phyloP scores from a whole-genome alignment of 257 asterid genomes.

The Anisodus tanguticus region DNA sequence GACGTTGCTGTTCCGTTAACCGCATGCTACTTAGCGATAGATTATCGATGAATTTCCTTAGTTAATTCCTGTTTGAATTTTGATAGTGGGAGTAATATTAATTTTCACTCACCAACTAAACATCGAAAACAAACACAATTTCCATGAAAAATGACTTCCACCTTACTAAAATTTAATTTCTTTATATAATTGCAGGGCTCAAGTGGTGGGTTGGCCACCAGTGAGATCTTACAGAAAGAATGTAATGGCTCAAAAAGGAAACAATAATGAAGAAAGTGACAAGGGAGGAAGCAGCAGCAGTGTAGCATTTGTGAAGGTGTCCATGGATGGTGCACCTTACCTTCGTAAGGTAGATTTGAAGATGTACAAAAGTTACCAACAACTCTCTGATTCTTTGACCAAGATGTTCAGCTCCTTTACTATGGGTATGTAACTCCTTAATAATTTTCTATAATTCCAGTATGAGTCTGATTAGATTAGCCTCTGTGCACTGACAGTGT shows the following conservation, averaged over 20 bases:
- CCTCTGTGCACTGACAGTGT: background rate
- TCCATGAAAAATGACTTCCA: background rate
- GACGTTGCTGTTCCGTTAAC: too few relatives aligned
- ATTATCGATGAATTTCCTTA: background rate
- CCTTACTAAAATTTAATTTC: background rate
- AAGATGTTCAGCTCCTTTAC: constrained; percentile 58
- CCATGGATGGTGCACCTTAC: constrained; percentile 62
- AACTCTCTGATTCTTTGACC: constrained; percentile 56
- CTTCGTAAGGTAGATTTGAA: constrained; percentile 62
- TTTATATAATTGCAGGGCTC: constrained; percentile 38
- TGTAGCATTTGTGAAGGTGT: constrained; percentile 52
- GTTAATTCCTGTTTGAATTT: background rate
- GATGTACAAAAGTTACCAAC: constrained; percentile 50
- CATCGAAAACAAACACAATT: background rate
- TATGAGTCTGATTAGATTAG: background rate
- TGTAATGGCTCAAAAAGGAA: constrained; percentile 47
- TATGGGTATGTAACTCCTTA: constrained; percentile 39
- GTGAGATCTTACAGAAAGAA: constrained; percentile 56
- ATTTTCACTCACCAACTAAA: background rate
- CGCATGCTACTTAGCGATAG: background rate
- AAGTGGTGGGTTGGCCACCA: constrained; percentile 65
- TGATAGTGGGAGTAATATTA: background rate
- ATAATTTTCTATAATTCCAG: background rate
- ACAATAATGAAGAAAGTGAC: constrained; percentile 34
- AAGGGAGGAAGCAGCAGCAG: constrained; percentile 24